These are phyloP conservation scores for Cicer chorassanicum DNA, from an alignment of 306 rosid species.

Conservation along the genomic window DNA sequence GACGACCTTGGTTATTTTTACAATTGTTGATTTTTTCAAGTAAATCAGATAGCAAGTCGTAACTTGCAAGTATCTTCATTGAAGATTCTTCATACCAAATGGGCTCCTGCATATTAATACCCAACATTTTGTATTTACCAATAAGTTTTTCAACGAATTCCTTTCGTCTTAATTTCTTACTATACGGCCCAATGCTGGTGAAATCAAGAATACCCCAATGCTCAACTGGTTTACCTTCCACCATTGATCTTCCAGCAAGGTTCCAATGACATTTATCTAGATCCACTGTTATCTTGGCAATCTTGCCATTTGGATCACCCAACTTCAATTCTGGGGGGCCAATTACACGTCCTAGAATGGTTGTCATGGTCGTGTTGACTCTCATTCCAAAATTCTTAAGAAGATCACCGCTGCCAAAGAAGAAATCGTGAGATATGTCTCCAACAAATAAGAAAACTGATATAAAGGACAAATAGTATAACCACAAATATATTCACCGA, in stretches of 20 bases:
- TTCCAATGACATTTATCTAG: constrained; percentile 75
- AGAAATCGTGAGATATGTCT: constrained; percentile 22
- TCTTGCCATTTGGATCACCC: constrained; percentile 59
- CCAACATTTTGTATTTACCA: constrained; percentile 55
- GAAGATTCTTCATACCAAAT: constrained; percentile 43
- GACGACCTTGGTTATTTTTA: constrained; percentile 25
- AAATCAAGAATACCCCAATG: constrained; percentile 73
- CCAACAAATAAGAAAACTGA: constrained; percentile 7
- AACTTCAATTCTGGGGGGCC: constrained; percentile 71
- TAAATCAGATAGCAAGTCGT: constrained; percentile 49
- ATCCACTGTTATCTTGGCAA: constrained; percentile 53
- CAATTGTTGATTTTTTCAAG: constrained; percentile 52
- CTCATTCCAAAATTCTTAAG: constrained; percentile 66
- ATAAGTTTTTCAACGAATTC: constrained; percentile 58
- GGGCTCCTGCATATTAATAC: constrained; percentile 69
- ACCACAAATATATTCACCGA: not conserved
- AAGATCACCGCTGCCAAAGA: constrained; percentile 59
- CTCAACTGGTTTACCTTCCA: constrained; percentile 63
- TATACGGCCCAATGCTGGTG: constrained; percentile 31
- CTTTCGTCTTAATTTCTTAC: constrained; percentile 36
- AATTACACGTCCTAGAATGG: constrained; percentile 66
- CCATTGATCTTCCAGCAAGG: constrained; percentile 61
- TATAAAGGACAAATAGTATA: constrained; percentile 15
- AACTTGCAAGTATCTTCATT: constrained; percentile 51
- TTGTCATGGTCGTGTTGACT: constrained; percentile 61